These are phyloP conservation scores for Theobroma cacao DNA, from an alignment of 345 rosid genomes.

Conservation along the genomic window DNA sequence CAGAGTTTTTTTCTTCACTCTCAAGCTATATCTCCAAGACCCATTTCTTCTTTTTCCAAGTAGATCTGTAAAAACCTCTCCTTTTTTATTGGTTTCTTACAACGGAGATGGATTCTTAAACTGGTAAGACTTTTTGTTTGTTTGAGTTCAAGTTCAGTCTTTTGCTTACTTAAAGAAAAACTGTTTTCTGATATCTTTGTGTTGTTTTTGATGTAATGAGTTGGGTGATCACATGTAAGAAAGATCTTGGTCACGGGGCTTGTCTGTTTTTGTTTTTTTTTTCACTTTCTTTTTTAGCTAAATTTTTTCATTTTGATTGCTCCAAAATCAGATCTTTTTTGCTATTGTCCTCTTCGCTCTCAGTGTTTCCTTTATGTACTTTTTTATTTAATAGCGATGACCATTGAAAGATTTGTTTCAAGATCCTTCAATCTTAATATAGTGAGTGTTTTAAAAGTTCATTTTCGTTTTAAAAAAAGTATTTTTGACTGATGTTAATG, in stretches of 20 bases:
- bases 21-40: constrained; percentile 9
- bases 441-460: background rate
- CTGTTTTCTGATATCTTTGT: background rate
- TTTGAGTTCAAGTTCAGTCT: background rate
- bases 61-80: constrained; percentile 39
- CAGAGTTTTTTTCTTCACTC: background rate
- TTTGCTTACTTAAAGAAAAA: constrained; percentile 1
- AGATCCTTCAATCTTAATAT: background rate
- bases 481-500: background rate
- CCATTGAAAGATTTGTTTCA: background rate
- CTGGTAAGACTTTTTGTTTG: constrained; percentile 10
- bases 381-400: constrained; percentile 3
- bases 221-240: constrained; percentile 28
- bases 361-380: background rate
- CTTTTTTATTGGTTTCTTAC: background rate
- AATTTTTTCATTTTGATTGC: constrained; percentile 22
- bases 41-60: background rate
- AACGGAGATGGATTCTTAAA: constrained; percentile 10
- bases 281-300: constrained; percentile 18
- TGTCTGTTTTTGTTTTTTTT: constrained; percentile 4
- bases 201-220: constrained; percentile 10
- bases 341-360: background rate
- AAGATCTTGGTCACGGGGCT: constrained; percentile 24
- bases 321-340: constrained; percentile 16
- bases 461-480: background rate